Base-by-base conservation (phyloP, 2,329 filamentous ascomycete species). In the Colletotrichum acutatum region DNA sequence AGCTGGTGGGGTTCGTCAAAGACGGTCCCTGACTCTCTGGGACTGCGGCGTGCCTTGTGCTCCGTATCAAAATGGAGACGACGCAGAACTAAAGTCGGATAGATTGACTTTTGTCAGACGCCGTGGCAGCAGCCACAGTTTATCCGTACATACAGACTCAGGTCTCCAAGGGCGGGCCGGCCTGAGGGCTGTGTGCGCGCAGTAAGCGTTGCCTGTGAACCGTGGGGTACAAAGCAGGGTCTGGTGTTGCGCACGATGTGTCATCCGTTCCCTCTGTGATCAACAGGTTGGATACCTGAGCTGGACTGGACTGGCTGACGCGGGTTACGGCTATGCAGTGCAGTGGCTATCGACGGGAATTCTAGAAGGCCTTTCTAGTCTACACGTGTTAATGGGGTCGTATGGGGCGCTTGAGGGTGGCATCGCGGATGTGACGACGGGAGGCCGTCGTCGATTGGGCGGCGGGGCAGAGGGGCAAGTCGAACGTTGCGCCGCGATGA, bases 391-490 rank as follows among this genome's bases (percentile, higher is more conserved):
- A 24, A 69, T 59, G 66, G 54, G 53, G 46, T 62, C 9, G 37
- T 32, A 52, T 24, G 53, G 58, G 58, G 65, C 28, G 57, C 57
- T 60, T 60, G 63, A 49, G 49, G 63, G 63, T 68, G 49, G 57
- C 64, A 68, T 57, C n/a, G 69, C 52, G 34, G 65, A 52, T 68
- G 65, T 53, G 58, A 71, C 64, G 52, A 68, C 42, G 68, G 59
- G 56, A 67, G 12, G 49, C 26, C 16, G n/a, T n/a, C 19, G 58
- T 64, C 64, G 49, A 67, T 56, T 57, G 56, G 54, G 32, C 22
- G 30, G 56, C n/a, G 19, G 30, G 42, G 37, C 37, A 14, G 4
- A 1, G 63, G 32, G 46, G 61, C 61, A 32, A 54, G 61, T 66
- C 24, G 26, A 30, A 28, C 28, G 3, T 24, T 64, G 60, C 32